These are phyloP conservation scores for Claviceps cyperi DNA, from an alignment of 2,329 filamentous ascomycete genomes.

Conservation along the genomic window DNA sequence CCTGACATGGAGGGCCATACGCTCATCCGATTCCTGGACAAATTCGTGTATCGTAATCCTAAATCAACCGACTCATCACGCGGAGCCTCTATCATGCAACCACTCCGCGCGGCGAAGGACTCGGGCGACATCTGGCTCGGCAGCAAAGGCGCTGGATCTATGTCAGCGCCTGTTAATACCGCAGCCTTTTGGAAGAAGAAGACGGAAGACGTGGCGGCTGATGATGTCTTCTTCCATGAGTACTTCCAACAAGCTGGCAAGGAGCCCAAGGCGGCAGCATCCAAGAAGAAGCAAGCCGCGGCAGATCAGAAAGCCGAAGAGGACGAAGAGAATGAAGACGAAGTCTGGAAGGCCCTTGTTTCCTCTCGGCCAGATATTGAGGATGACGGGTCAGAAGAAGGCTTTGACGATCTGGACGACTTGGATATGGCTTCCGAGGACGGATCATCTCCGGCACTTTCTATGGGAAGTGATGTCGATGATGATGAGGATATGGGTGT, in stretches of 20 bases:
- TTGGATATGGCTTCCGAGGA: conserved; percentile 35
- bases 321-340: conserved; percentile 50
- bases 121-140: conserved; percentile 42
- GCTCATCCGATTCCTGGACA: conserved; percentile 88
- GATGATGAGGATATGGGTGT: conserved; percentile 28
- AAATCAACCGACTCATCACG: conserved; percentile 55
- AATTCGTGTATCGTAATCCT: conserved; percentile 94
- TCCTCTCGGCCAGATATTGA: conserved; percentile 56
- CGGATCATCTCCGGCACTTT: conserved; percentile 22
- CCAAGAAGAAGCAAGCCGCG: conserved; percentile 38
- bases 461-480: conserved; percentile 30
- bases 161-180: conserved; percentile 51
- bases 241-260: conserved; percentile 75
- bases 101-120: conserved; percentile 43
- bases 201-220: conserved; percentile 69
- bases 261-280: conserved; percentile 34
- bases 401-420: conserved; percentile 34
- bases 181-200: conserved; percentile 87
- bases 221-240: conserved; percentile 96
- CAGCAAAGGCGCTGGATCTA: conserved; percentile 29
- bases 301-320: conserved; percentile 33
- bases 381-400: conserved; percentile 36
- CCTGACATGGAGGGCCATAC: conserved; percentile 84
- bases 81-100: conserved; percentile 93
- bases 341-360: conserved; percentile 86